Evolutionary conservation across 352 stramenopile genomes (phyloP).

Genomic region (Globisporangium yorkense): DNA sequence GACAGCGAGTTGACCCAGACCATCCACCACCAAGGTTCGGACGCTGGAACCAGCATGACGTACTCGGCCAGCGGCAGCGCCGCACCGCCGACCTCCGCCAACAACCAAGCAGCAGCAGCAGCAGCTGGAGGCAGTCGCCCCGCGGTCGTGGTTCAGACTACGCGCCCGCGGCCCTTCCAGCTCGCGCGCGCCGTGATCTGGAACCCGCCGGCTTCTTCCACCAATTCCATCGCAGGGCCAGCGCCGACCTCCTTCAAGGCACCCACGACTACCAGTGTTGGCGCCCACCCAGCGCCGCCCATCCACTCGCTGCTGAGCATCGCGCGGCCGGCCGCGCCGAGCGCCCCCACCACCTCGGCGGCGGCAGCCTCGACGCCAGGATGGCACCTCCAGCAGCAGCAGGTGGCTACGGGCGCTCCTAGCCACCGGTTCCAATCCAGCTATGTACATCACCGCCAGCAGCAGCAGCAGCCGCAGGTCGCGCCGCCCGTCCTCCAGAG

Average conservation of each 20-base stretch:
- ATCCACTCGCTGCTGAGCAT: neutral
- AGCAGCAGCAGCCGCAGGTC: neutral
- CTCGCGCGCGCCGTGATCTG: slow-evolving; percentile 5
- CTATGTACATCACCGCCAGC: neutral
- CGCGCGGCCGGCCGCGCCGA: neutral
- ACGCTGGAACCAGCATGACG: neutral
- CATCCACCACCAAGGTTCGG: neutral
- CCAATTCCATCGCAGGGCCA: neutral
- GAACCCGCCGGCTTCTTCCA: slow-evolving; percentile 1
- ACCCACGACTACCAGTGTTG: no score
- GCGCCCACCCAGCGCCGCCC: neutral
- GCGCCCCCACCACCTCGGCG: neutral
- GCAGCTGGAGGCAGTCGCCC: neutral
- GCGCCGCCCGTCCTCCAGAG: no score
- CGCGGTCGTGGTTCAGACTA: neutral
- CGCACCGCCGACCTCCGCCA: neutral
- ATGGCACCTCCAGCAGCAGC: neutral
- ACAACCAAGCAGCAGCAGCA: neutral
- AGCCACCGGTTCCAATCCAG: neutral
- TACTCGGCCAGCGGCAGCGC: neutral
- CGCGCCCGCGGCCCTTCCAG: neutral
- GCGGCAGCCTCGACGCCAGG: neutral
- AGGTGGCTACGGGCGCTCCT: neutral
- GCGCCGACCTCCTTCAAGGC: neutral
- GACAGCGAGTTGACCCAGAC: neutral